These are phyloP conservation scores for Gryganskiella cystojenkinii DNA, from an alignment of 192 early-diverging fungal species.

Conservation along the genomic window DNA sequence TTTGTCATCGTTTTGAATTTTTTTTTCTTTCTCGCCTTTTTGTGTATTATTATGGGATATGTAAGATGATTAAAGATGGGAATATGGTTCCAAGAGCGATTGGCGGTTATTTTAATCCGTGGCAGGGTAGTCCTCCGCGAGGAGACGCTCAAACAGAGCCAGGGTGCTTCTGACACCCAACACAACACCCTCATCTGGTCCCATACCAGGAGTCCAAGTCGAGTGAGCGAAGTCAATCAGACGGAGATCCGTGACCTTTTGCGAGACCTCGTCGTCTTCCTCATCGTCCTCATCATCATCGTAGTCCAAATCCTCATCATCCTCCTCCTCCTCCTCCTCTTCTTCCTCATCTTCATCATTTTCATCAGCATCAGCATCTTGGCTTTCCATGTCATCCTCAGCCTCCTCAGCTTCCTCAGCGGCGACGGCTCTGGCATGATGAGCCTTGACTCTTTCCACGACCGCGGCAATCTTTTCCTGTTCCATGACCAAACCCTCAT, in stretches of 20 bases:
- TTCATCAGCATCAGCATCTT: conserved; percentile 15
- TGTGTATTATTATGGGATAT: neutral
- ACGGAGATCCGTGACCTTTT: conserved; percentile 70
- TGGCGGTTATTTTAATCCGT: neutral
- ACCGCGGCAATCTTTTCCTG: conserved; percentile 40
- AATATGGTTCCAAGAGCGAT: neutral
- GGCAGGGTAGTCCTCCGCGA: conserved; percentile 33
- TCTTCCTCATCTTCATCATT: conserved; percentile 38
- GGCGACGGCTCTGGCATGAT: conserved; percentile 36
- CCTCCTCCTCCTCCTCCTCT: conserved; percentile 16
- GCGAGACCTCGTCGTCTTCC: conserved; percentile 39
- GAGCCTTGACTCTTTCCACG: conserved; percentile 36
- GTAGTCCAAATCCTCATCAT: conserved; percentile 11
- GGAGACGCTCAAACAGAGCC: conserved; percentile 60
- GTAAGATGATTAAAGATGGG: neutral
- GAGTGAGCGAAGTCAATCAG: conserved; percentile 95
- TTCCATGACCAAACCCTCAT: conserved; percentile 59
- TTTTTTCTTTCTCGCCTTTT: too few relatives aligned
- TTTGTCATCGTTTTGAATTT: too few relatives aligned
- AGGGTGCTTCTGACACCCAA: conserved; percentile 72
- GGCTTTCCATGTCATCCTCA: conserved; percentile 39
- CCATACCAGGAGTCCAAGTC: conserved; percentile 67
- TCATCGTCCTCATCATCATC: conserved; percentile 48
- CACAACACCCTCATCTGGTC: conserved; percentile 76
- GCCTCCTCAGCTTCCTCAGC: conserved; percentile 5